A percentile compares a stretch with the other conserved stretches of the same genome.
These are phyloP conservation scores for Dendrobium chrysotoxum DNA, from an alignment of 106 monocot genomes.

Conservation along the genomic window DNA sequence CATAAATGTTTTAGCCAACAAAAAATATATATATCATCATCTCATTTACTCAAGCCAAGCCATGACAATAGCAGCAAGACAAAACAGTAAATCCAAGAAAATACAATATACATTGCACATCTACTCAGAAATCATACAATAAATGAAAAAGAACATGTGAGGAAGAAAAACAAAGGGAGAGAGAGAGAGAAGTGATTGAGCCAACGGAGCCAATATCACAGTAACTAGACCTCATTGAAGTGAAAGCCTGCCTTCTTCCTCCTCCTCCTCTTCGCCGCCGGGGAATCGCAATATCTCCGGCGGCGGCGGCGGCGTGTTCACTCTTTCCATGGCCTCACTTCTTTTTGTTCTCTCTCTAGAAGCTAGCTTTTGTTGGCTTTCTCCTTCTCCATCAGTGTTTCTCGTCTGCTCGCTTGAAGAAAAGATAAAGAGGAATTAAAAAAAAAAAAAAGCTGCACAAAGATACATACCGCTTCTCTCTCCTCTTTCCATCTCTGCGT, in stretches of 20 bases:
- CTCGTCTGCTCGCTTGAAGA: background rate
- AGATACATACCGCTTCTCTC: background rate
- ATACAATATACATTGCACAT: background rate
- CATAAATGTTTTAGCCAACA: background rate
- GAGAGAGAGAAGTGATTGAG: background rate
- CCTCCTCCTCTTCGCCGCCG: background rate
- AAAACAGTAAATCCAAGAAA: background rate
- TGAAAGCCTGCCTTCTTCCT: background rate
- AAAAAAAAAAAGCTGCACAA: background rate
- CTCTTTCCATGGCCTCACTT: background rate
- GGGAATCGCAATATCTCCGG: background rate
- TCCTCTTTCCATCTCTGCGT: background rate
- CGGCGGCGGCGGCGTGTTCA: background rate
- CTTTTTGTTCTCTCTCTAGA: background rate
- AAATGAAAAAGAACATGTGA: background rate
- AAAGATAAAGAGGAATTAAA: background rate
- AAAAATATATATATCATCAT: background rate
- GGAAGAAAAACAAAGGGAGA: background rate
- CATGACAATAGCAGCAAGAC: background rate
- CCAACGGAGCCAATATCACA: slow-evolving; percentile 4
- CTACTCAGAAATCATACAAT: background rate
- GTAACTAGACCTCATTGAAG: background rate
- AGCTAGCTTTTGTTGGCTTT: background rate
- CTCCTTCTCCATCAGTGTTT: background rate
- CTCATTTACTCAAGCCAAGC: background rate